A percentile compares a stretch with the other conserved stretches of the same genome.
These are phyloP conservation scores for Straminergon stramineum DNA, from an alignment of 225 moss, liverwort and hornwort species.

Conservation along the genomic window DNA sequence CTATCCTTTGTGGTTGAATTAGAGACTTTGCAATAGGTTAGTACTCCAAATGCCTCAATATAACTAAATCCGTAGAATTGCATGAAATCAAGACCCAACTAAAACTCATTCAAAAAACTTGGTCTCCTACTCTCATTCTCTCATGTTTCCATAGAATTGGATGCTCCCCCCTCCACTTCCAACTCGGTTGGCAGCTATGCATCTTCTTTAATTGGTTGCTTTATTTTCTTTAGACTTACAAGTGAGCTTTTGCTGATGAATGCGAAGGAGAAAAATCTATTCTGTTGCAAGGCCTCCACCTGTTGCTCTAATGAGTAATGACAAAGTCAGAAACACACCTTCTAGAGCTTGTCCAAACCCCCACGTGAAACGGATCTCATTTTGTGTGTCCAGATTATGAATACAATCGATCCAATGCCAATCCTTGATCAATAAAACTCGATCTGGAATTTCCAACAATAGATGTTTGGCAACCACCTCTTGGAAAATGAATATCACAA, in stretches of 20 bases:
- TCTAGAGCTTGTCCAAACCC: not conserved
- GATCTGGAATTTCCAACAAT: not conserved
- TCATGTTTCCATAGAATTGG: not conserved
- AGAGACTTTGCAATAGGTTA: no score
- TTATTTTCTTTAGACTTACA: not conserved
- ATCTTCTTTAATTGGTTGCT: not conserved
- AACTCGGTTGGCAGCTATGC: not conserved
- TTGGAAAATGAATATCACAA: not conserved
- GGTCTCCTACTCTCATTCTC: not conserved
- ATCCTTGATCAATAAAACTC: not conserved
- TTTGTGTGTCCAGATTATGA: no score
- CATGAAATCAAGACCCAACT: not conserved
- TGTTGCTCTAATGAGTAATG: not conserved
- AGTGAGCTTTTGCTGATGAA: not conserved
- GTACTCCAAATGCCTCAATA: no score
- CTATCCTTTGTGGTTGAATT: no score
- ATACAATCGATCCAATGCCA: no score
- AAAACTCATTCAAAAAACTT: not conserved
- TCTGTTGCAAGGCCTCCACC: not conserved
- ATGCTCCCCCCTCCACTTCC: not conserved
- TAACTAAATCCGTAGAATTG: not conserved
- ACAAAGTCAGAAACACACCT: not conserved
- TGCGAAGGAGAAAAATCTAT: not conserved
- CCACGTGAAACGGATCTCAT: no score
- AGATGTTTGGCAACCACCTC: not conserved